Base-by-base conservation (phyloP, 305 asterid genomes). In the Caryopteris hybrid region DNA sequence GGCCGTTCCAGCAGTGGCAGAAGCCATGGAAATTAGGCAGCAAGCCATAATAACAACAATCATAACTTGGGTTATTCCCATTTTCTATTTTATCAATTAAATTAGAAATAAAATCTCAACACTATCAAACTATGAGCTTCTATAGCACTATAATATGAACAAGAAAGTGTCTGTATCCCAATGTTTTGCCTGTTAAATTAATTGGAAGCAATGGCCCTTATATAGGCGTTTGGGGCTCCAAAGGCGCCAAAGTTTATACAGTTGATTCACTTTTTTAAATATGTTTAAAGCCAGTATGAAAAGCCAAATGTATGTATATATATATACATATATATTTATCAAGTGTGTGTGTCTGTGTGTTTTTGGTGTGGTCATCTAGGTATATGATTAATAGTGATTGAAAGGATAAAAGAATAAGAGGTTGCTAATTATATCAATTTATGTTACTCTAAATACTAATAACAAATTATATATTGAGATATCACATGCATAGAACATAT, bases 1-100 rank as follows among this genome's bases (percentile, higher is more conserved):
- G 22, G 79, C 79, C 0, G 75, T 69, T 64, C 79, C 75, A 2
- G 61, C 16, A 0, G 43, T 39, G 22, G 79, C 75, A 20, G 27
- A 52, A 0, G 68, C 79, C 53, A 62, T 52, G 7, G 78, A 74
- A 12, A 61, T 33, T 9, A 74, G 13, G 61, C 56, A 54, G 5
- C 71, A 17, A 18, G 33, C 52, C 29, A 61, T 20, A 31, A 64
- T 10, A 17, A 39, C 43, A 6, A 13, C 27, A 11, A 72, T n/a
- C 21, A 64, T 64, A 64, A 64, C 22, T 31, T 71, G 54, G 34
- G 25, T 38, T 3, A 61, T 61, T 54, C 11, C 69, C 69, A 60
- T 60, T 8, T 25, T 2, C 3, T 13, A 61, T 53, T 48, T 50
- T 50, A 5, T 16, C 20, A 7, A 48, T 5, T 18, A 17, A 48